phyloP scores from a whole-genome alignment of 2,329 filamentous ascomycete species.

The Aspergillus uvarum region DNA sequence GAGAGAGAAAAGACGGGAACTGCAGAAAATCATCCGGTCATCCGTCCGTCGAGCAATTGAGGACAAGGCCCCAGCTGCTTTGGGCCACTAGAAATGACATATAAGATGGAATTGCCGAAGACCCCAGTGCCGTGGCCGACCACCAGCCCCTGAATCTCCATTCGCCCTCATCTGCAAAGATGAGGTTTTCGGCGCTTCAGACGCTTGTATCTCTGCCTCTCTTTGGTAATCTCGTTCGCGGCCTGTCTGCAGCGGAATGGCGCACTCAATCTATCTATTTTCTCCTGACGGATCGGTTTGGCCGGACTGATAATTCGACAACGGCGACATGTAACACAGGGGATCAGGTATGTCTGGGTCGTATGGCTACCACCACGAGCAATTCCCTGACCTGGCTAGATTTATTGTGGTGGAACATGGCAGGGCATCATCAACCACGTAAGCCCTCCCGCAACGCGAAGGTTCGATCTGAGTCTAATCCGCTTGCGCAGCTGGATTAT shows the following conservation, averaged over 20 bases:
- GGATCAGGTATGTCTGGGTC: slow-evolving; percentile 18
- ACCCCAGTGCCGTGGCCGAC: background rate
- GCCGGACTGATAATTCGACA: slow-evolving; percentile 39
- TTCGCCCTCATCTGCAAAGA: background rate
- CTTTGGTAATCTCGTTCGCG: background rate
- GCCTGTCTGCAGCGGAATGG: slow-evolving; percentile 33
- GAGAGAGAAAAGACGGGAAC: too few species aligned
- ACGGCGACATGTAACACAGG: slow-evolving; percentile 32
- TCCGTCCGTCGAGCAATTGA: background rate
- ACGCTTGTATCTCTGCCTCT: background rate
- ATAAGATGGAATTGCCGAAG: background rate
- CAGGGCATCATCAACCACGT: slow-evolving; percentile 46
- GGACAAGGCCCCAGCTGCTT: background rate
- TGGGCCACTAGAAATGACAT: background rate
- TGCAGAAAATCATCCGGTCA: background rate
- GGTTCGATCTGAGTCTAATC: background rate
- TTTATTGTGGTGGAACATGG: slow-evolving; percentile 52
- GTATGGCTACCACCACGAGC: background rate
- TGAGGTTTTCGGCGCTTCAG: background rate
- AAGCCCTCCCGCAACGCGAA: background rate
- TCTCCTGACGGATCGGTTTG: slow-evolving; percentile 47
- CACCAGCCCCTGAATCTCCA: background rate
- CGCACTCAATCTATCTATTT: slow-evolving; percentile 47
- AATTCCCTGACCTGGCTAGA: slow-evolving; percentile 5
- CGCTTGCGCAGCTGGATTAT: slow-evolving; percentile 44